Percentiles rank a stretch among this genome's conserved stretches.
Conservation (phyloP, 805 yeast genomes). For the Barnettozyma siamensis region DNA sequence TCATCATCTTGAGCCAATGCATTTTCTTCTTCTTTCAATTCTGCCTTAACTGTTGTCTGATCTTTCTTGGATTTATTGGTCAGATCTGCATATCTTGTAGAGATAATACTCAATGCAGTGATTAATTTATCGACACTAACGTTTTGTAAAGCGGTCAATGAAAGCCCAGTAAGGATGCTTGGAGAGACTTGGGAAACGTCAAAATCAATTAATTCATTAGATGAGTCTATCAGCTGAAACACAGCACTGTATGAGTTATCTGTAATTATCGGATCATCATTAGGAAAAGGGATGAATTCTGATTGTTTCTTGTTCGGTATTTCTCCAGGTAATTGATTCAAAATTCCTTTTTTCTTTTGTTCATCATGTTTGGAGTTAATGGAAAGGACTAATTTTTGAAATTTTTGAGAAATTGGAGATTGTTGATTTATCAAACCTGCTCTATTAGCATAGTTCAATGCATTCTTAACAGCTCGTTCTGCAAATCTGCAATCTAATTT, state of each 20-base stretch:
- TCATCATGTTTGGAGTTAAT: slow-evolving; percentile 22
- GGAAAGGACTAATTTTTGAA: slow-evolving; percentile 17
- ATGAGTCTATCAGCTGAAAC: slow-evolving; percentile 58
- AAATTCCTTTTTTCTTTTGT: slow-evolving; percentile 24
- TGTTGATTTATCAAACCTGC: slow-evolving; percentile 25
- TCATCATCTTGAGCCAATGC: slow-evolving; percentile 20
- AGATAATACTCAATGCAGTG: slow-evolving; percentile 63
- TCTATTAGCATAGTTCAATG: slow-evolving; percentile 35
- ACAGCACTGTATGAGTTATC: slow-evolving; percentile 52
- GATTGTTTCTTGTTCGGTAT: slow-evolving; percentile 22
- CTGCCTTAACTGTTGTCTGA: slow-evolving; percentile 23
- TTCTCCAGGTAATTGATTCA: slow-evolving; percentile 24
- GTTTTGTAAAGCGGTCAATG: slow-evolving; percentile 56
- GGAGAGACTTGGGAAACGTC: slow-evolving; percentile 67
- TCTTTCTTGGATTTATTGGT: slow-evolving; percentile 22
- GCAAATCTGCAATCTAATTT: slow-evolving; percentile 58
- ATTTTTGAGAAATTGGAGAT: slow-evolving; percentile 14
- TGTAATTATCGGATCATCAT: slow-evolving; percentile 31
- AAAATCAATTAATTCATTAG: slow-evolving; percentile 57
- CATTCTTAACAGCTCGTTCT: slow-evolving; percentile 51
- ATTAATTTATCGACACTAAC: slow-evolving; percentile 48
- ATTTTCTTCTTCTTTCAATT: slow-evolving; percentile 26
- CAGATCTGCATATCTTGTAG: slow-evolving; percentile 55
- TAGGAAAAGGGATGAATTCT: slow-evolving; percentile 25
- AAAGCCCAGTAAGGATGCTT: slow-evolving; percentile 58